Evolutionary conservation across 768 basidiomycete genomes (phyloP), one percentile per base, ranked within the genome.

Genomic region (Harrya chromipes): DNA sequence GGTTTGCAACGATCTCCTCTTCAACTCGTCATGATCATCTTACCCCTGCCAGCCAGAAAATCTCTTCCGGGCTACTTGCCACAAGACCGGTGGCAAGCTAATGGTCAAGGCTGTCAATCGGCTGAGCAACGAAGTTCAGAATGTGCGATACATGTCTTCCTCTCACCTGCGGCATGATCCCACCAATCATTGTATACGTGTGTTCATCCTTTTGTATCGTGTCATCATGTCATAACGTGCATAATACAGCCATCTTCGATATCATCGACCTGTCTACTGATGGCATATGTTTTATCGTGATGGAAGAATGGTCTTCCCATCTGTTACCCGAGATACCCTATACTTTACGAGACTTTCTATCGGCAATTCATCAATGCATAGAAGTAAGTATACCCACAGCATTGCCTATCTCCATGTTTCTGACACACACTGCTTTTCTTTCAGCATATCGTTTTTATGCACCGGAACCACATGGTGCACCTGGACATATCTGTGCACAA

Each of bases 261-360:
- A 64, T 86, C 17, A 76, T 90, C 43, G 76, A 80, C 54, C 69
- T 79, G 19, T 63, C 70, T 3, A 60, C 71, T 10, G 83, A 85
- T 50, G 63, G 70, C 42, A 61, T 85, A 33, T 81, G 73, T 13
- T 83, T 90, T 58, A 81, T 90, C 48, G 81, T 89, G 21, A 88
- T 87, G 85, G 87, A 89, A 61, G 79, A 87, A 66, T 90, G 87
- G 87, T 83, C 82, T 13, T 73, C 85, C 11, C 77, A 83, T 47
- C 69, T 87, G 19, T 71, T 84, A 20, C 68, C 74, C 13, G 69
- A 72, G 31, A 66, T 71, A 21, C 81, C 83, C 6, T 77, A 75
- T 59, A 80, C 73, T 54, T 62, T 83, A 43, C 67, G 67, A 36
- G 66, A 72, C 13, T 85, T 87, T 57, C 64, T 89, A 21, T 71